Evolutionary conservation across 805 yeast genomes (phyloP), one percentile per base, ranked within the genome.

Genomic region (Candida xiaguanensis): DNA sequence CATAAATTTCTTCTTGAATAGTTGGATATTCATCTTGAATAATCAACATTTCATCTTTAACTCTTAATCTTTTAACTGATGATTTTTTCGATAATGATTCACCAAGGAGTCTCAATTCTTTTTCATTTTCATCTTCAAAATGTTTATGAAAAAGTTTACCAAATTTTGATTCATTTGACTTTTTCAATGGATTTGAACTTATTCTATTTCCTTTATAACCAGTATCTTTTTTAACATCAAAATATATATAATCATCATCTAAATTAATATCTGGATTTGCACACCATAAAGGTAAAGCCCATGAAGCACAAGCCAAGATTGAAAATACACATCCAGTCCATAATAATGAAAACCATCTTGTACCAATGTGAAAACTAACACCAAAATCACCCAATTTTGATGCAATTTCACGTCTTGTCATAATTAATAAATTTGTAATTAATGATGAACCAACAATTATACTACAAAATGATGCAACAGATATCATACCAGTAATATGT

Each of bases 281-380:
- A 59, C 82, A 79, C 84, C 85, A 46, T 41, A 44, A 28, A 1
- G 72, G 72, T 7, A 65, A 39, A 5, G 48, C 52, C 72, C 73
- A 67, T 6, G 62, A 44, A 13, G 60, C 31, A 60, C 58, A 58
- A 13, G 56, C 42, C 9, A 63, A 14, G 9, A 50, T 31, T 4
- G 57, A 25, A 19, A 55, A 46, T 1, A 41, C 51, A 34, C 64
- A 51, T 1, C 62, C 45, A 4, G 61, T 9, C 77, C 77, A 74
- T 5, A 67, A 47, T 2, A 75, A 25, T 18, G 59, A 28, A 40
- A 70, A 63, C 72, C 74, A 77, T 0, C 54, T 39, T 0, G 35
- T 25, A 1, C 84, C 80, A 13, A 65, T 41, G 38, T 58, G 59
- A 34, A 77, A 49, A 8, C 52, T 41, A 9, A 80, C 58, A 0